phyloP scores from a whole-genome alignment of 2,329 filamentous ascomycete species.

The Eutypa lata region DNA sequence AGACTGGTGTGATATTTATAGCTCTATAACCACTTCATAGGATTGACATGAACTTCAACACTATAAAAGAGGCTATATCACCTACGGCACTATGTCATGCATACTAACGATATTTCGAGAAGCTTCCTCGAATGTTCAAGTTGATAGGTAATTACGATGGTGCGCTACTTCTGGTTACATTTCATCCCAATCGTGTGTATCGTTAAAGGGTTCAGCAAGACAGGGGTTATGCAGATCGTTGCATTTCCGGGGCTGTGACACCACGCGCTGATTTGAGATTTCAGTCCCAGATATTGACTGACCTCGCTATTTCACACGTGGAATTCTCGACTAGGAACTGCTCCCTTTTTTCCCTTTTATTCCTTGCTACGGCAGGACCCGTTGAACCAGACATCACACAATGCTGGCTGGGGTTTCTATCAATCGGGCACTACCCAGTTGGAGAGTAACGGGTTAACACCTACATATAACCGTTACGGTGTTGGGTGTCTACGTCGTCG shows the following conservation, averaged over 20 bases:
- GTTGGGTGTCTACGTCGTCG: too few species aligned
- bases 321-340: constrained; percentile 14
- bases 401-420: not conserved
- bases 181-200: not conserved
- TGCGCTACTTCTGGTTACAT: not conserved
- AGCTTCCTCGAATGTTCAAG: too few species aligned
- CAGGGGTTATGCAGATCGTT: constrained; percentile 30
- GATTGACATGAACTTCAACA: too few species aligned
- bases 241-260: constrained; percentile 26
- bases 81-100: too few species aligned
- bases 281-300: constrained; percentile 18
- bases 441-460: too few species aligned
- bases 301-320: constrained; percentile 20
- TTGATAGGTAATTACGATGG: too few species aligned
- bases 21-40: too few species aligned
- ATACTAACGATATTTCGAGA: too few species aligned
- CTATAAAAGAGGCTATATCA: too few species aligned
- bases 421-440: not conserved
- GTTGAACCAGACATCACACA: not conserved
- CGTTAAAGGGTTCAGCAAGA: constrained; percentile 7
- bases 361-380: constrained; percentile 1
- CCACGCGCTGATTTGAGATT: constrained; percentile 25
- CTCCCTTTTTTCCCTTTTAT: not conserved
- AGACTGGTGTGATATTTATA: too few species aligned
- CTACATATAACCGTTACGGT: too few species aligned